These are phyloP conservation scores for Xylaria sp. DNA, from an alignment of 2,329 filamentous ascomycete genomes.

Conservation along the genomic window DNA sequence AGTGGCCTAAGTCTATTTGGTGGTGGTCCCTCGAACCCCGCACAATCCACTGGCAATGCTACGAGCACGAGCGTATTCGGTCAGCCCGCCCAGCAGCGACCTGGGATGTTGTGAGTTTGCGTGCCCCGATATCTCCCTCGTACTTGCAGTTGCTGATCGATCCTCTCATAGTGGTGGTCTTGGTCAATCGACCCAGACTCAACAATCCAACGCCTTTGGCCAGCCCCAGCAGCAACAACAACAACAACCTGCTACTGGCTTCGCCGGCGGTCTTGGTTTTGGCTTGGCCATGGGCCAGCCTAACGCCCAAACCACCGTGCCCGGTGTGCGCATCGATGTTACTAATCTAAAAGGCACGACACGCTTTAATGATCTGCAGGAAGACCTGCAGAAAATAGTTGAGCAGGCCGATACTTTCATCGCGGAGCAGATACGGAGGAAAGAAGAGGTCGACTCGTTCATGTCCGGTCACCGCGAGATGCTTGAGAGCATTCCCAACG, in stretches of 20 bases:
- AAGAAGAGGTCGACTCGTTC: constrained; percentile 79
- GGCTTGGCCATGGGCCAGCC: constrained; percentile 62
- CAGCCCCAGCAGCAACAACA: constrained; percentile 40
- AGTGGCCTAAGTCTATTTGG: constrained; percentile 51
- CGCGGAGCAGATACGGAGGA: constrained; percentile 79
- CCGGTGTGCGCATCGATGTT: constrained; percentile 82
- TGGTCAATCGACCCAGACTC: constrained; percentile 33
- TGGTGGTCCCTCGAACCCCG: constrained; percentile 7
- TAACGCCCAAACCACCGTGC: constrained; percentile 65
- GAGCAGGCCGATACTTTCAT: constrained; percentile 83
- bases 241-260: constrained; percentile 39
- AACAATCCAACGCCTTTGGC: constrained; percentile 40
- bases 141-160: constrained; percentile 17
- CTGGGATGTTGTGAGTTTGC: constrained; percentile 50
- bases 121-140: not conserved
- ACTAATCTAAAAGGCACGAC: constrained; percentile 85
- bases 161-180: constrained; percentile 38
- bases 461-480: constrained; percentile 67
- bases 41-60: constrained; percentile 38
- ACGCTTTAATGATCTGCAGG: constrained; percentile 89
- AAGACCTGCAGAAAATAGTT: constrained; percentile 82
- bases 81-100: constrained; percentile 45
- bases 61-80: constrained; percentile 34
- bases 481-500: constrained; percentile 60
- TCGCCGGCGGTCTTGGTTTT: constrained; percentile 46